Evolutionary conservation across 768 basidiomycete genomes (phyloP).

Genomic region (Sporobolomyces phaffii): DNA sequence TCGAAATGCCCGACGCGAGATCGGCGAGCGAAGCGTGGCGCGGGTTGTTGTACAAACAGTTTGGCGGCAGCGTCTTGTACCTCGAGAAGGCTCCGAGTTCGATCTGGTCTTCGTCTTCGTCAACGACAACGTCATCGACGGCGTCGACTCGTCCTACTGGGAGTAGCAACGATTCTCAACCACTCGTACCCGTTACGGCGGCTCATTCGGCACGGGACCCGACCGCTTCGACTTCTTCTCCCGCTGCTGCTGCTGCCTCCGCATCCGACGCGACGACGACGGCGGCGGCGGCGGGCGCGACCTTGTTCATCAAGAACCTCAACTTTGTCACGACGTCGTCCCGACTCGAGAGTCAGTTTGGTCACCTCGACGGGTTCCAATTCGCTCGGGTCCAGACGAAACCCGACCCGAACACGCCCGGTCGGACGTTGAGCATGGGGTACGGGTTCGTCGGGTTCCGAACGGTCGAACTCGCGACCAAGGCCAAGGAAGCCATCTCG

Average conservation of each 20-base stretch:
- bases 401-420: conserved; percentile 69
- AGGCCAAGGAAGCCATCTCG: conserved; percentile 68
- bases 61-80: conserved; percentile 85
- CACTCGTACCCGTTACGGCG: too few species aligned
- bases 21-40: conserved; percentile 72
- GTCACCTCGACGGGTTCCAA: conserved; percentile 67
- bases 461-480: conserved; percentile 63
- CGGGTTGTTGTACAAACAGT: conserved; percentile 73
- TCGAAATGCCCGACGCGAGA: conserved; percentile 68
- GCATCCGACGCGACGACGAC: conserved; percentile 27
- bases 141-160: too few species aligned
- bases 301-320: conserved; percentile 90
- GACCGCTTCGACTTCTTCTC: too few species aligned
- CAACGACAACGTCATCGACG: too few species aligned
- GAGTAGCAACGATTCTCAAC: too few species aligned
- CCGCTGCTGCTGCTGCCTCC: too few species aligned
- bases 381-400: conserved; percentile 87
- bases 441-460: conserved; percentile 94
- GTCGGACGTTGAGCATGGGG: conserved; percentile 75
- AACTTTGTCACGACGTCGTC: conserved; percentile 83
- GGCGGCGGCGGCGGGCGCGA: conserved; percentile 59
- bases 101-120: too few species aligned
- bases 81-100: conserved; percentile 84
- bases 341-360: conserved; percentile 63
- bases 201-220: too few species aligned